Evolutionary conservation across 2,329 filamentous ascomycete species (phyloP).

Genomic region (Knoxdaviesia proteae): DNA sequence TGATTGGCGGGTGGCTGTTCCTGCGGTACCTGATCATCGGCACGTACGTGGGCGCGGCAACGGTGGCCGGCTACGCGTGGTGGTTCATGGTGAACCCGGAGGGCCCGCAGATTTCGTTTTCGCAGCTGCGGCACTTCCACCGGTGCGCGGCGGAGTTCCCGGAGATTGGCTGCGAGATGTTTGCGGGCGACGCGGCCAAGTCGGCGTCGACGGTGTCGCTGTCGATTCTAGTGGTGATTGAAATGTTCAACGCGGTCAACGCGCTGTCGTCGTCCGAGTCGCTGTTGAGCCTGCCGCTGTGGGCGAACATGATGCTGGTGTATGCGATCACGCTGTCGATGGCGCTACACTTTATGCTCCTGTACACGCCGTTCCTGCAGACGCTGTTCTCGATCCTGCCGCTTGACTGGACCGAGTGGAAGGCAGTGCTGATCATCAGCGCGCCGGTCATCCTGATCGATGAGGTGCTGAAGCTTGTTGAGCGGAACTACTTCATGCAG

Average conservation of each 20-base stretch:
- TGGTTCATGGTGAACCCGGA: conserved; percentile 95
- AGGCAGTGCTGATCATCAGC: conserved; percentile 74
- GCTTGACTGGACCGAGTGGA: conserved; percentile 72
- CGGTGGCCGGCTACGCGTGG: conserved; percentile 96
- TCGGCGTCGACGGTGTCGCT: conserved; percentile 84
- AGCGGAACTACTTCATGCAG: conserved; percentile 45
- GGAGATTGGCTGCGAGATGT: conserved; percentile 83
- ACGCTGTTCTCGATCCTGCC: conserved; percentile 78
- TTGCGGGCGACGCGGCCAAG: conserved; percentile 66
- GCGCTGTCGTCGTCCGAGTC: conserved; percentile 90
- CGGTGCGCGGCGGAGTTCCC: conserved; percentile 70
- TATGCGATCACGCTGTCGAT: conserved; percentile 87
- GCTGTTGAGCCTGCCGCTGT: conserved; percentile 79
- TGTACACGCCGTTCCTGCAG: conserved; percentile 83
- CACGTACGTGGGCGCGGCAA: conserved; percentile 82
- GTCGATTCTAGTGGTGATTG: conserved; percentile 83
- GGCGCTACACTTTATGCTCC: conserved; percentile 79
- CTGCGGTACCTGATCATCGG: conserved; percentile 95
- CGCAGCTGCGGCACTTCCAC: conserved; percentile 83
- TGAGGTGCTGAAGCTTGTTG: conserved; percentile 60
- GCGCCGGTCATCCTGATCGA: conserved; percentile 79
- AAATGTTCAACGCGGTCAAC: conserved; percentile 99
- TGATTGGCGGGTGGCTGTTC: conserved; percentile 91
- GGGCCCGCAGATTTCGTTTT: conserved; percentile 81
- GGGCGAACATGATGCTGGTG: conserved; percentile 96